Base-by-base conservation (phyloP, 352 stramenopile species). In the Ochromonadaceae sp. region DNA sequence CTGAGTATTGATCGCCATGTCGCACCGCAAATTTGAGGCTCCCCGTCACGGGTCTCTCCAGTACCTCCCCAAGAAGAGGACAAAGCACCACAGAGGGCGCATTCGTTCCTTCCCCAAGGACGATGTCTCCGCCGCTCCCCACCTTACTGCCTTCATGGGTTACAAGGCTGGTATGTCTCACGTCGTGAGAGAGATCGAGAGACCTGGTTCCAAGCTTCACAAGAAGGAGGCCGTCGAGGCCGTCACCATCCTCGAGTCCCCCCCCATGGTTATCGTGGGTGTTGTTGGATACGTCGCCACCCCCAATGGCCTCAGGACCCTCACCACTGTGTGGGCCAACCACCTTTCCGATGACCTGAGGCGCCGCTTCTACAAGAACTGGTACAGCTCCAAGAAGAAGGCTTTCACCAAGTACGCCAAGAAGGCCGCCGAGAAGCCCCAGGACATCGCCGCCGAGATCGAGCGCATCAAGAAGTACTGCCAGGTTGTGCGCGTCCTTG, bases 121-220 rank as follows among this genome's bases (percentile, higher is more conserved):
- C 77, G 32, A 7, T 17, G 92, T 98, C 72, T 75, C 83, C 39
- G 84, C 85, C 68, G 95, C 96, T 80, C 80, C 80, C 67, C 94
- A 99, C 79, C 85, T 99, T 36, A 99, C 95, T 48, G 94, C 95
- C 67, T 99, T 99, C 84, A 96, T 98, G 82, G 94, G 86, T 76
- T 99, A 97, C 90, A 99, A 99, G 87, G 95, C 95, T 65, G 95
- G 95, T 74, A 99, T 99, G 95, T 99, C 95, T 66, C 95, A 99
- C 85, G 95, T 97, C 70, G 80, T 98, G 67, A 89, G 94, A 75
- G 90, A 96, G 68, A 89, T 99, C 32, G 93, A 99, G 79, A 88
- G 91, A 76, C 90, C 93, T 28, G 95, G 95, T 70, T 97, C 93
- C 48, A 96, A 98, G 80, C 83, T 98, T 68, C 84, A 95, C 93